phyloP scores from a whole-genome alignment of 495 filamentous ascomycete species.

The Penicillium turbatum region DNA sequence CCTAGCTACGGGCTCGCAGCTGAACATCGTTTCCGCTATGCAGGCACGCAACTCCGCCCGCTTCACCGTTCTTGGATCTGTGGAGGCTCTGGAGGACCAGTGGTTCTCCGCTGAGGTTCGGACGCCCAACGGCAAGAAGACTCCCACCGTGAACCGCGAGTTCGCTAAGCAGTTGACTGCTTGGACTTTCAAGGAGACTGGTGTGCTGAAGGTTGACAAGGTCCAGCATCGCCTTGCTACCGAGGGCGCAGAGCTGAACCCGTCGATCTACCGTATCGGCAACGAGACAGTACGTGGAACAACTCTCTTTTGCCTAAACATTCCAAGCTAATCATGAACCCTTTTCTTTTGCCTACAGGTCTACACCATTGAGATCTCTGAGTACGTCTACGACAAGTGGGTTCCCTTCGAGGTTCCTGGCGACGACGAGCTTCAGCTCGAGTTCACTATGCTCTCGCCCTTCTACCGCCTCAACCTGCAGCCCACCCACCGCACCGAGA shows the following conservation, averaged over 20 bases:
- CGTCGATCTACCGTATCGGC: constrained; percentile 91
- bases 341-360: constrained; percentile 48
- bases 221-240: constrained; percentile 72
- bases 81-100: constrained; percentile 78
- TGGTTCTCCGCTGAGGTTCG: constrained; percentile 87
- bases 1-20: constrained; percentile 76
- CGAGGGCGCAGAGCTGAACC: constrained; percentile 58
- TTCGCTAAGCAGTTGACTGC: constrained; percentile 78
- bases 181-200: constrained; percentile 93
- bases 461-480: constrained; percentile 84
- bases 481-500: constrained; percentile 53
- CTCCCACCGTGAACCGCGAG: constrained; percentile 69
- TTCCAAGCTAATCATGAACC: constrained; percentile 20
- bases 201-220: constrained; percentile 79
- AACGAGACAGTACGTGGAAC: constrained; percentile 79
- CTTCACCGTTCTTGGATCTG: constrained; percentile 79
- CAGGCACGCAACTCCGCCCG: constrained; percentile 93
- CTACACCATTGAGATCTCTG: constrained; percentile 83
- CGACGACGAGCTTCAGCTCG: constrained; percentile 76
- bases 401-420: constrained; percentile 66
- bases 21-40: constrained; percentile 74
- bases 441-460: constrained; percentile 97
- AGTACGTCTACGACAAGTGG: constrained; percentile 68
- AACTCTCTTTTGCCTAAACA: constrained; percentile 4
- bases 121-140: constrained; percentile 51